Evolutionary conservation across 2,329 filamentous ascomycete genomes (phyloP).

Genomic region (Aureobasidium sp.): DNA sequence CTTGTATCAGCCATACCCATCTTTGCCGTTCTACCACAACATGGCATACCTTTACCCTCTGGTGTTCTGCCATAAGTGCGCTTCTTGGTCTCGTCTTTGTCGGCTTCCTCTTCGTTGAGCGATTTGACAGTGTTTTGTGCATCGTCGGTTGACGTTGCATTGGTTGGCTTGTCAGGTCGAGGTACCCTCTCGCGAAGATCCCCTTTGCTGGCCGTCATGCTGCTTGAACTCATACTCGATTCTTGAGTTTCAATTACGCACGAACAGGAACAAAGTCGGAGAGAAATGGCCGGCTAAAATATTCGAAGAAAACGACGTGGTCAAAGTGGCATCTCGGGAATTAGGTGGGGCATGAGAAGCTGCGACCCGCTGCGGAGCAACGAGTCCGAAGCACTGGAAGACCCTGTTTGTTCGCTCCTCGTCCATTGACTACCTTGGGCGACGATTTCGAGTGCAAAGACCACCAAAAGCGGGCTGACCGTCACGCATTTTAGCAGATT

Average conservation of each 20-base stretch:
- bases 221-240: background rate
- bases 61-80: slow-evolving; percentile 90
- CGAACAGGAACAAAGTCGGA: background rate
- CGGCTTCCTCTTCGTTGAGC: slow-evolving; percentile 43
- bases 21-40: background rate
- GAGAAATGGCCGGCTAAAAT: background rate
- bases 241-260: background rate
- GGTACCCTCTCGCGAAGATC: background rate
- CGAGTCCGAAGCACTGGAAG: background rate
- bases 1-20: background rate
- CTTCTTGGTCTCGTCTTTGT: slow-evolving; percentile 49
- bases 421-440: background rate
- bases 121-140: slow-evolving; percentile 43
- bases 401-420: background rate
- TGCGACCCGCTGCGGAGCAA: slow-evolving; percentile 12
- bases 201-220: background rate
- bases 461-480: background rate
- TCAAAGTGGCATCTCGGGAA: slow-evolving; percentile 11
- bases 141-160: slow-evolving; percentile 30
- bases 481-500: too few relatives aligned
- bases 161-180: slow-evolving; percentile 24
- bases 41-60: slow-evolving; percentile 73
- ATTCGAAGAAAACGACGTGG: background rate
- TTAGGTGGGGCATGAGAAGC: slow-evolving; percentile 10
- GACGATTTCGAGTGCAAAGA: background rate